phyloP scores from a whole-genome alignment of 2,329 filamentous ascomycete genomes.

The Calonectria ilicicola region DNA sequence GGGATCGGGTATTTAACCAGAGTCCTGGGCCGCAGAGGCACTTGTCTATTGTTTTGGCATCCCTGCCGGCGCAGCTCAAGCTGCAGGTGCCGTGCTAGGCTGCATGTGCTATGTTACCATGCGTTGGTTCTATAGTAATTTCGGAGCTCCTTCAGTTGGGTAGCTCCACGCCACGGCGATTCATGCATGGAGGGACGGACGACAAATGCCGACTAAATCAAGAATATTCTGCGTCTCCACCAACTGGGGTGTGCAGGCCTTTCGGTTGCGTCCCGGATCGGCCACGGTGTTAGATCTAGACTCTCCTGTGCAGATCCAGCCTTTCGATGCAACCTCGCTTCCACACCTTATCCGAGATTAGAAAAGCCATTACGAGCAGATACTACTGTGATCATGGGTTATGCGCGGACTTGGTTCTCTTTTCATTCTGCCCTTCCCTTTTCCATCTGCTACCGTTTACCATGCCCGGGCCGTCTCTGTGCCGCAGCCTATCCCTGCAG shows the following conservation, averaged over 20 bases:
- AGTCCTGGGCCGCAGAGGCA: background rate
- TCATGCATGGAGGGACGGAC: background rate
- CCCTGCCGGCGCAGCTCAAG: background rate
- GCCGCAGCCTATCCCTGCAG: background rate
- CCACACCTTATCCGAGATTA: background rate
- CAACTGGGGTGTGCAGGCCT: background rate
- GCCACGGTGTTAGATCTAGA: background rate
- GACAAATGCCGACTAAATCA: background rate
- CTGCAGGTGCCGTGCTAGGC: background rate
- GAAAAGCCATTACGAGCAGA: background rate
- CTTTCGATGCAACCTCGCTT: background rate
- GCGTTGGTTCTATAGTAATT: background rate
- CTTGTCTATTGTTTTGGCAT: background rate
- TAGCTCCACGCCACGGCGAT: background rate
- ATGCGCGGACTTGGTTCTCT: background rate
- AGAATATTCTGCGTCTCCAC: background rate
- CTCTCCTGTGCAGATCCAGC: background rate
- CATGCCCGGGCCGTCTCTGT: background rate
- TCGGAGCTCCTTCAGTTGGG: background rate
- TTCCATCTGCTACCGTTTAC: background rate
- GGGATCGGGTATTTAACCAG: conserved; percentile 8
- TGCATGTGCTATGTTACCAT: background rate
- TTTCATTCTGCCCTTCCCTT: background rate
- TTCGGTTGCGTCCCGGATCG: background rate
- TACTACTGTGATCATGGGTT: background rate